Evolutionary conservation across 495 filamentous ascomycete genomes (phyloP), one percentile per base, ranked within the genome.

Genomic region (Aspergillus sparsus): DNA sequence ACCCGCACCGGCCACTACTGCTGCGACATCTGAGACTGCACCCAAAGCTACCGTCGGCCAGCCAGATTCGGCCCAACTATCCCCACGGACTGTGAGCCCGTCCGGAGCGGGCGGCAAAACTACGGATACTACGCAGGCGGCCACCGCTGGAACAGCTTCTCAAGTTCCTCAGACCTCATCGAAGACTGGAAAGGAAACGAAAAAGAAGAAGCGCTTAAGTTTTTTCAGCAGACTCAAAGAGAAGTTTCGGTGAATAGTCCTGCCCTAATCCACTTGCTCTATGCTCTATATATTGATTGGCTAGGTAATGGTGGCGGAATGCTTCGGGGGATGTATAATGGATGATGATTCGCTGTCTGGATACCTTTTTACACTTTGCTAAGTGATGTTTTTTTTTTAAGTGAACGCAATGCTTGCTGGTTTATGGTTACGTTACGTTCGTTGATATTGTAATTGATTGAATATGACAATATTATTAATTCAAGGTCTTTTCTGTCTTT

Each of bases 161-260:
- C 33, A 21, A 5, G 46, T 58, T 41, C 46, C 50, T 32, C 36
- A 37, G 39, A 33, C 49, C 11, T 53, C 50, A 11, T 51, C 63
- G 35, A 55, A 49, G 42, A 56, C 53, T 35, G 50, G 58, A 36
- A 76, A 78, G 58, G 73, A 74, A 47, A 63, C 60, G 50, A 75
- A 80, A 63, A 83, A 82, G 67, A 82, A 81, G 71, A 75, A 76
- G 64, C 53, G 73, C 74, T 54, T 72, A 76, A 47, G 63, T 70
- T 78, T 82, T 57, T 82, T 83, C 65, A 63, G 64, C 18, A 81
- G 75, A 64, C 63, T 83, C 53, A 82, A 80, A 70, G 77, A 80
- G 62, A 80, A 78, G 76, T 66, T 80, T 49, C 77, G 76, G 70
- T 50, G 57, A 55, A 21, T 9, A 13, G 5, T 27, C 3, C 3